phyloP scores from a whole-genome alignment of 352 stramenopile species.

The Phytopythium chamaehyphon region DNA sequence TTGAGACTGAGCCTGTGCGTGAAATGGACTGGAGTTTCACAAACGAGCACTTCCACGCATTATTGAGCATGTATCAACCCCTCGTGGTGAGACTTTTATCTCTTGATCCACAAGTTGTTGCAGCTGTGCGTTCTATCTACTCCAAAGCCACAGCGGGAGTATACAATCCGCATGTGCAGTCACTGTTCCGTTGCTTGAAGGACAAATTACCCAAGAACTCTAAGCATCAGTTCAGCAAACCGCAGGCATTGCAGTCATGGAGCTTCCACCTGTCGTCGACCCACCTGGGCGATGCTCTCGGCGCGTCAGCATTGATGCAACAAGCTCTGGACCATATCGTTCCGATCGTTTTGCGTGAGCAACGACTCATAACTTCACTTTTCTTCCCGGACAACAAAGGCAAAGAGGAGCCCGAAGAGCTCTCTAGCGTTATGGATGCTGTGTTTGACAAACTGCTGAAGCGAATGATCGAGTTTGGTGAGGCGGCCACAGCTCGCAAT shows the following conservation, averaged over 20 bases:
- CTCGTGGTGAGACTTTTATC: conserved; percentile 36
- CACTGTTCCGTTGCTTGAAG: conserved; percentile 52
- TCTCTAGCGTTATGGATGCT: conserved; percentile 54
- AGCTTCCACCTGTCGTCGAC: conserved; percentile 62
- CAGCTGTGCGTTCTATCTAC: conserved; percentile 41
- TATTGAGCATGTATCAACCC: conserved; percentile 40
- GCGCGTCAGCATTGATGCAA: conserved; percentile 53
- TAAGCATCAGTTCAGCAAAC: conserved; percentile 53
- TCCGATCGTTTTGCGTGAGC: conserved; percentile 48
- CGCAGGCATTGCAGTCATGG: conserved; percentile 59
- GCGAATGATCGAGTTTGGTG: conserved; percentile 63
- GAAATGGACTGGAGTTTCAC: conserved; percentile 69
- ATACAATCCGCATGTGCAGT: conserved; percentile 50
- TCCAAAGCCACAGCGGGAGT: conserved; percentile 42
- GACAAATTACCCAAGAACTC: conserved; percentile 51
- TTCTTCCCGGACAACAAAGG: conserved; percentile 33
- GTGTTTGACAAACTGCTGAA: conserved; percentile 77
- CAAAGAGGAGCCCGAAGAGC: conserved; percentile 36
- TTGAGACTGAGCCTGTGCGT: conserved; percentile 20
- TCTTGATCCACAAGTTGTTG: conserved; percentile 32
- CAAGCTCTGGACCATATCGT: conserved; percentile 67
- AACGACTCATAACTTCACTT: conserved; percentile 31
- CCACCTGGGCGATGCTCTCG: conserved; percentile 43
- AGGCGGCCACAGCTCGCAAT: conserved; percentile 48
- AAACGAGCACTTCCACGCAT: conserved; percentile 50